These are phyloP conservation scores for Mrakia blollopis DNA, from an alignment of 768 basidiomycete species.

Conservation along the genomic window DNA sequence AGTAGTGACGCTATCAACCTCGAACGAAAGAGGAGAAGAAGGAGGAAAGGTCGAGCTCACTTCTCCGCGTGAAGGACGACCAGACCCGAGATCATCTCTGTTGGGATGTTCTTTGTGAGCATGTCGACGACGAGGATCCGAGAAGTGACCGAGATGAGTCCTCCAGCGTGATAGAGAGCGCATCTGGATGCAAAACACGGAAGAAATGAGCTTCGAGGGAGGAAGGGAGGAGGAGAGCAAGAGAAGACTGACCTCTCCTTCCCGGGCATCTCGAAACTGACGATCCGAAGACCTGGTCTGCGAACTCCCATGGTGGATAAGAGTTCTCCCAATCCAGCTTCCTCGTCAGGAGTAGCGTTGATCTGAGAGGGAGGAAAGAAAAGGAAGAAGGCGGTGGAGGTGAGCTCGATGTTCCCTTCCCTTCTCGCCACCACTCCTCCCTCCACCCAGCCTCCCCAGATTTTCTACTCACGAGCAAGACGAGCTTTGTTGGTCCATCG, in stretches of 20 bases:
- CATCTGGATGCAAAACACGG: neutral
- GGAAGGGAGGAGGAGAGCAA: constrained; percentile 5
- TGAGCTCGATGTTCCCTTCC: constrained; percentile 49
- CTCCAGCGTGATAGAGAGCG: constrained; percentile 72
- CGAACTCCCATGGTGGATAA: constrained; percentile 86
- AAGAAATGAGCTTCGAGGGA: constrained; percentile 18
- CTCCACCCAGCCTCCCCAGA: neutral
- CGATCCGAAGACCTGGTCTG: constrained; percentile 72
- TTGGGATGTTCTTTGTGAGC: constrained; percentile 75
- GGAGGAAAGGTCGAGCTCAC: constrained; percentile 47
- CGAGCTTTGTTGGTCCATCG: constrained; percentile 73
- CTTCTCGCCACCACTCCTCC: neutral
- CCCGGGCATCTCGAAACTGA: constrained; percentile 72
- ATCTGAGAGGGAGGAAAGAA: constrained; percentile 33
- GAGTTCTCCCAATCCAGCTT: constrained; percentile 84
- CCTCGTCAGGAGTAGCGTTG: constrained; percentile 65
- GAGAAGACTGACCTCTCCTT: constrained; percentile 64
- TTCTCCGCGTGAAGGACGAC: constrained; percentile 85
- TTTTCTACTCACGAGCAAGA: constrained; percentile 55
- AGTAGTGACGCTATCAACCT: neutral
- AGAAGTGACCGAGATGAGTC: constrained; percentile 84
- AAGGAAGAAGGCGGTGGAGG: neutral
- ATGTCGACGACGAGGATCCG: constrained; percentile 93
- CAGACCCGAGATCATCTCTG: constrained; percentile 78
- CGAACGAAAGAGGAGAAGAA: neutral